A percentile compares a stretch with the other conserved stretches of the same genome.
Evolutionary conservation across 2,329 filamentous ascomycete genomes (phyloP).

Genomic region (Fusarium dimerum): DNA sequence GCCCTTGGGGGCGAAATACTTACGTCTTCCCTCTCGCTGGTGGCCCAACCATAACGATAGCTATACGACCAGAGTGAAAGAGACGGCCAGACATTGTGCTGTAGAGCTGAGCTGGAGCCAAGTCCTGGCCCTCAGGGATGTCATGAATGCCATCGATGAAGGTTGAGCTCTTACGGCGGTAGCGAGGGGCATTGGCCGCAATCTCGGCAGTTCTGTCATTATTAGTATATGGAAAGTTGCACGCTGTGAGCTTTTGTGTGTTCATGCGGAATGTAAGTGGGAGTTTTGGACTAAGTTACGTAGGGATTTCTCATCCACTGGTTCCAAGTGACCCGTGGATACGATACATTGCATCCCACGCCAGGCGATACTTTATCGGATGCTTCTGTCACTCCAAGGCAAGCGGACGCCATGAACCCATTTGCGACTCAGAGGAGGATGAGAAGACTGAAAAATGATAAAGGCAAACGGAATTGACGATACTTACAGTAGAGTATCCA

Average conservation of each 20-base stretch:
- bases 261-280: too few species aligned
- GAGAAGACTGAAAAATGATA: neutral
- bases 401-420: neutral
- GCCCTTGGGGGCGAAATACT: conserved; percentile 34
- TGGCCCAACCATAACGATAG: conserved; percentile 94
- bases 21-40: conserved; percentile 94
- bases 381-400: neutral
- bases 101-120: conserved; percentile 96
- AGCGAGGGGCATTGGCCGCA: conserved; percentile 85
- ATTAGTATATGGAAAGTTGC: conserved; percentile 12
- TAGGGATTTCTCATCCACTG: too few species aligned
- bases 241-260: neutral
- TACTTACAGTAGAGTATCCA: conserved; percentile 66
- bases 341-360: too few species aligned
- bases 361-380: neutral
- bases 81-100: conserved; percentile 96
- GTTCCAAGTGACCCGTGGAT: too few species aligned
- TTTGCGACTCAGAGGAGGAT: neutral
- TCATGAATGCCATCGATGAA: conserved; percentile 98
- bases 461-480: neutral
- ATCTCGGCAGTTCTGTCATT: conserved; percentile 78
- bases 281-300: too few species aligned
- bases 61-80: conserved; percentile 95
- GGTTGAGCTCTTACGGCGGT: conserved; percentile 89
- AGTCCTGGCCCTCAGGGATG: conserved; percentile 74